Evolutionary conservation across 2,329 filamentous ascomycete species (phyloP).

Genomic region (Amylocarpus encephaloides): DNA sequence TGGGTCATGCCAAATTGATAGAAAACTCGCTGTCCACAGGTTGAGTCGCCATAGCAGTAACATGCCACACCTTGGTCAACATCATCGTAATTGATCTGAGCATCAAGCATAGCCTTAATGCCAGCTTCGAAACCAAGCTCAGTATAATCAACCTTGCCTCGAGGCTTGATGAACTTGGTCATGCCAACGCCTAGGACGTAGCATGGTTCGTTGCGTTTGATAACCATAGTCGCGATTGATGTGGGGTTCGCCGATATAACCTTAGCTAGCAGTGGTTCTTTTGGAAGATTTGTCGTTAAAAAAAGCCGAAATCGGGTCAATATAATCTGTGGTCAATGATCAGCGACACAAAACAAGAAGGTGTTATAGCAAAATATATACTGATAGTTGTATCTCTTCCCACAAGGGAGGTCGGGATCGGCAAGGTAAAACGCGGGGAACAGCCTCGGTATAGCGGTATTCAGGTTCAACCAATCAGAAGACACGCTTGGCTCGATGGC

Average conservation of each 20-base stretch:
- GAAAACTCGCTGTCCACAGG: constrained; percentile 92
- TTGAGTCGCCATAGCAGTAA: constrained; percentile 95
- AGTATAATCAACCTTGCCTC: constrained; percentile 89
- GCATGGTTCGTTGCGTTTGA: constrained; percentile 37
- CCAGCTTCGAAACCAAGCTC: constrained; percentile 91
- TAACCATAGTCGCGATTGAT: constrained; percentile 18
- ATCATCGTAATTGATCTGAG: constrained; percentile 92
- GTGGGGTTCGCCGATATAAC: background rate
- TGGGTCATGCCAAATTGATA: constrained; percentile 98
- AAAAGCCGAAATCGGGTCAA: too few species aligned
- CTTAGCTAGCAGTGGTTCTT: background rate
- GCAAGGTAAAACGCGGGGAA: constrained; percentile 1
- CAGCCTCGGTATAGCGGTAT: background rate
- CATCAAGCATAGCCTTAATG: constrained; percentile 49
- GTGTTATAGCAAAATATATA: background rate
- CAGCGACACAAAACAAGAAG: background rate
- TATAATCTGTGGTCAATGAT: too few species aligned
- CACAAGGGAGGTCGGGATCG: background rate
- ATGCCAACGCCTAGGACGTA: constrained; percentile 97
- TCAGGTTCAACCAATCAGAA: background rate
- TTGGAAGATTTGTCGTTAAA: background rate
- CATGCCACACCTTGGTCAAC: constrained; percentile 94
- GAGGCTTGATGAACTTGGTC: constrained; percentile 98
- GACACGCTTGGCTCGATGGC: background rate
- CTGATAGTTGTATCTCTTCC: background rate